Conservation (phyloP, 352 stramenopile genomes). For the Pythium grandisporangium region DNA sequence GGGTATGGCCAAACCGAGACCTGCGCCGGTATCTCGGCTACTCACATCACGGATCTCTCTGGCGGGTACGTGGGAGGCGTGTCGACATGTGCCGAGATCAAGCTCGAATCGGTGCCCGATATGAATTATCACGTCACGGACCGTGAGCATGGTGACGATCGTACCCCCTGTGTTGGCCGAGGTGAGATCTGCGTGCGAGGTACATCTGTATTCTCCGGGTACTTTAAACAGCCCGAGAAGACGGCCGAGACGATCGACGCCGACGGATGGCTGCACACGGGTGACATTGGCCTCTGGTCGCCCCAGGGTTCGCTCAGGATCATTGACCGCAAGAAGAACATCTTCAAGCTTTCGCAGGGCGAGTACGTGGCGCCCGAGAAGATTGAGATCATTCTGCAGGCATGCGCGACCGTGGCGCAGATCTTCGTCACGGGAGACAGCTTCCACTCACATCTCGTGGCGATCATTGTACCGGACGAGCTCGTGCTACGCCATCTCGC, state of each 20-base stretch:
- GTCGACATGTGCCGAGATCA: conserved; percentile 82
- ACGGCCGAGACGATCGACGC: conserved; percentile 87
- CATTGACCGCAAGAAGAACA: conserved; percentile 91
- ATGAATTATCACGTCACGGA: conserved; percentile 93
- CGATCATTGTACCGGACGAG: conserved; percentile 87
- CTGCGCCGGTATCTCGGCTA: conserved; percentile 69
- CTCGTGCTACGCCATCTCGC: conserved; percentile 21
- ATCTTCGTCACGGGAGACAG: conserved; percentile 96
- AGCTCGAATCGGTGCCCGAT: conserved; percentile 93
- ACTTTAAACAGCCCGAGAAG: conserved; percentile 93
- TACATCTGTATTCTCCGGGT: conserved; percentile 84
- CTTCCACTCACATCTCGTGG: conserved; percentile 92
- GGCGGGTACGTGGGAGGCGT: conserved; percentile 91
- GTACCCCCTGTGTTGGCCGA: conserved; percentile 29
- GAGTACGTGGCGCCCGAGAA: conserved; percentile 97
- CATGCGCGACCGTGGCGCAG: conserved; percentile 88
- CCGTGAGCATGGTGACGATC: conserved; percentile 29
- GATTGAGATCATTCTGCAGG: conserved; percentile 92
- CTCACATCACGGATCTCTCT: conserved; percentile 21
- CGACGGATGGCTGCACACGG: conserved; percentile 95
- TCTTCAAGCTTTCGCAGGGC: conserved; percentile 92
- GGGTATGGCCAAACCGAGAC: conserved; percentile 97
- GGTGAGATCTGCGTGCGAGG: conserved; percentile 75
- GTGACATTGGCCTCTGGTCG: conserved; percentile 94
- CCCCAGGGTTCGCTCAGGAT: conserved; percentile 87